These are phyloP conservation scores for Eragrostis nindensis DNA, from an alignment of 176 grass and related monocot species.

Conservation along the genomic window DNA sequence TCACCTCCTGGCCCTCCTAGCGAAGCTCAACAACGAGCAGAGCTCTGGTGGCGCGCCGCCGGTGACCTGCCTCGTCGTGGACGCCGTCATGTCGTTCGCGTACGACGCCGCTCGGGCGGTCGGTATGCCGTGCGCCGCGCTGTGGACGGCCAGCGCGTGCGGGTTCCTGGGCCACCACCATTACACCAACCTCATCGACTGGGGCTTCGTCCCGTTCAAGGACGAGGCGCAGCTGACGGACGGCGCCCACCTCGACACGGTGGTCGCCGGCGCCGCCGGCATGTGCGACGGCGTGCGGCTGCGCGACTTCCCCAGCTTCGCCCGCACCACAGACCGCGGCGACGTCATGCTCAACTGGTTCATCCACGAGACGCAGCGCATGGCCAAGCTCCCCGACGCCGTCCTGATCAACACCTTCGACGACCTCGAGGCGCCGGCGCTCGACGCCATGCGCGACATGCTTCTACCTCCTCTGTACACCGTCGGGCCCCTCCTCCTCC, in stretches of 20 bases:
- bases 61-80: slow-evolving; percentile 53
- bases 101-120: slow-evolving; percentile 41
- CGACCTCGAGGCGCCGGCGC: slow-evolving; percentile 36
- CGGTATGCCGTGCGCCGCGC: slow-evolving; percentile 45
- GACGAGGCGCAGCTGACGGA: slow-evolving; percentile 43
- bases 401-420: slow-evolving; percentile 41
- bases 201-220: slow-evolving; percentile 49
- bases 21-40: slow-evolving; percentile 17
- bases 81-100: slow-evolving; percentile 59
- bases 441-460: slow-evolving; percentile 41
- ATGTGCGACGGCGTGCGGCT: slow-evolving; percentile 49
- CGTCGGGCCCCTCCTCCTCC: slow-evolving; percentile 56
- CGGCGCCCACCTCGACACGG: slow-evolving; percentile 41
- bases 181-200: slow-evolving; percentile 45
- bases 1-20: slow-evolving; percentile 51
- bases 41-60: background rate
- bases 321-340: slow-evolving; percentile 51
- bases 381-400: slow-evolving; percentile 6
- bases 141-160: slow-evolving; percentile 61
- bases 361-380: slow-evolving; percentile 31
- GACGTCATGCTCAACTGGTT: slow-evolving; percentile 59
- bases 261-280: slow-evolving; percentile 46
- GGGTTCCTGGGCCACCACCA: slow-evolving; percentile 61
- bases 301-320: slow-evolving; percentile 64
- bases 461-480: slow-evolving; percentile 40